Evolutionary conservation across 2,329 filamentous ascomycete genomes (phyloP), one percentile per base, ranked within the genome.

Genomic region (Colletotrichum noveboracense): DNA sequence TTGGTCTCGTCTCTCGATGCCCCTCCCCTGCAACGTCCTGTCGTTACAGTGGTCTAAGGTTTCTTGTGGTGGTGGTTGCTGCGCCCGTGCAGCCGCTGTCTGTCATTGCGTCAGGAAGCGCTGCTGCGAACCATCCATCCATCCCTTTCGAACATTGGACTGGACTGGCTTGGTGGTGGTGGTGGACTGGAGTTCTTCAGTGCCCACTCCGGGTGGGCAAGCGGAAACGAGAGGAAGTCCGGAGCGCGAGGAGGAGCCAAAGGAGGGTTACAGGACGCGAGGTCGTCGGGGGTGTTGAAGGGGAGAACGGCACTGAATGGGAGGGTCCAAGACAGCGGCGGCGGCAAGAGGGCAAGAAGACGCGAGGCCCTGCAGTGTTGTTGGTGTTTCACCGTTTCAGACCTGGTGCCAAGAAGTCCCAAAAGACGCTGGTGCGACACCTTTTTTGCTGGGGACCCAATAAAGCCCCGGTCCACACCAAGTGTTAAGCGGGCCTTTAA

Each of bases 91-190:
- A 74, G 60, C 72, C 52, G 72, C 72, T 67, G 62, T 72, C 72
- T 75, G 69, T 75, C 72, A 75, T 72, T 72, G 72, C 72, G 69
- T 75, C 72, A 72, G 56, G 48, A 75, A 67, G 55, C 72, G 68
- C 72, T 55, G 52, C 38, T 18, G 43, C 64, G 64, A 66, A 66
- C 64, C 38, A 52, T 52, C 62, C 34, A 21, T 24, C 14, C 14
- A 28, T 24, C 9, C 32, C 48, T 28, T 56, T 30, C 43, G 48
- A 56, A 34, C 43, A 61, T 36, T 21, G 30, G 28, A 30, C 58
- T 61, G 16, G 9, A 26, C 48, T 55, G 52, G 5, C 52, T 13
- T 55, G 21, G 52, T 56, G 21, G 52, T 30, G 30, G 30, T 52
- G 32, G 60, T 34, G 60, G 38, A 48, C 18, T 36, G 36, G 5